Evolutionary conservation across 495 filamentous ascomycete species (phyloP).

Genomic region (Tuber calosporum): DNA sequence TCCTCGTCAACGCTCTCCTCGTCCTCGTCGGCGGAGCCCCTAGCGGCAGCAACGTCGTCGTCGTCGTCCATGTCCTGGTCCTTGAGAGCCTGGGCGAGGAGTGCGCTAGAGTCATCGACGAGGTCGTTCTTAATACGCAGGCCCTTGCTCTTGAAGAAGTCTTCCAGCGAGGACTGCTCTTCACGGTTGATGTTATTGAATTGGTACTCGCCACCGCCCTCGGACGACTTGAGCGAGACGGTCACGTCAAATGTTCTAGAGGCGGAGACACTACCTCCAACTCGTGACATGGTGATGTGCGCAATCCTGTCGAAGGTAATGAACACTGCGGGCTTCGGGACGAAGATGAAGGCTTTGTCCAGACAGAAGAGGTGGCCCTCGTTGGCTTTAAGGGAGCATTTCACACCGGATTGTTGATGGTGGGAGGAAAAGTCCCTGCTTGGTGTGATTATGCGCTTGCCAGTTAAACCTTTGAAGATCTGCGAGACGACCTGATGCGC

Average conservation of each 20-base stretch:
- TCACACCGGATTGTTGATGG: constrained; percentile 88
- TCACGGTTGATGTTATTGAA: constrained; percentile 99
- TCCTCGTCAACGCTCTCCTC: constrained; percentile 84
- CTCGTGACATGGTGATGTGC: constrained; percentile 83
- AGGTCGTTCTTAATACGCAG: constrained; percentile 97
- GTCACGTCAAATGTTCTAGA: constrained; percentile 96
- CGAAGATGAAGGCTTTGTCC: constrained; percentile 98
- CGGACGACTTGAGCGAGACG: constrained; percentile 67
- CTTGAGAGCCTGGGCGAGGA: constrained; percentile 43
- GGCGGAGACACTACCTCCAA: constrained; percentile 86
- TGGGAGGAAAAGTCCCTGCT: constrained; percentile 91
- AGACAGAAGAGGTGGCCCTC: constrained; percentile 95
- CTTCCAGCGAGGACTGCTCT: constrained; percentile 88
- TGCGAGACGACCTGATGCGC: constrained; percentile 85
- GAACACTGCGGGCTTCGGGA: constrained; percentile 95
- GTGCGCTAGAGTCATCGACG: constrained; percentile 51
- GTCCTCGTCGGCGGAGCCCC: constrained; percentile 89
- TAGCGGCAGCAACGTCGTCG: constrained; percentile 64
- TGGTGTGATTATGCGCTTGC: constrained; percentile 87
- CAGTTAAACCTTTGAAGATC: constrained; percentile 86
- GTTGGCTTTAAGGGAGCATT: constrained; percentile 98
- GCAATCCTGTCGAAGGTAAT: constrained; percentile 85
- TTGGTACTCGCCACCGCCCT: constrained; percentile 68
- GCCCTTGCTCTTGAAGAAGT: constrained; percentile 89
- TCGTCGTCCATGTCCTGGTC: constrained; percentile 65